phyloP scores from a whole-genome alignment of 352 stramenopile species.

The Globisporangium lucens region DNA sequence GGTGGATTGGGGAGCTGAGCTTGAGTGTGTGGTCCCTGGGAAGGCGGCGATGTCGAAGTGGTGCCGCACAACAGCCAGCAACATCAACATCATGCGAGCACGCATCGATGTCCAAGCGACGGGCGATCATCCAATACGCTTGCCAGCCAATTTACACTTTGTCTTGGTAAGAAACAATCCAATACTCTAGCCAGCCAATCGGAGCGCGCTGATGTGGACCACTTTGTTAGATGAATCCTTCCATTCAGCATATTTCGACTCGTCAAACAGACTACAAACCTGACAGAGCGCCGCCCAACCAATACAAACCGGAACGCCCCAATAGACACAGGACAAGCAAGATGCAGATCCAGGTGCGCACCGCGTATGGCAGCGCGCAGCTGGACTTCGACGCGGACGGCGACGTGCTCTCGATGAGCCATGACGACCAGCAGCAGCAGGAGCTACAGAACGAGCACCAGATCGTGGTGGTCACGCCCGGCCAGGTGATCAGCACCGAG shows the following conservation, averaged over 20 bases:
- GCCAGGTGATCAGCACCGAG: conserved; percentile 74
- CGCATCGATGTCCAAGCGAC: background rate
- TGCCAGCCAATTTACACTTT: background rate
- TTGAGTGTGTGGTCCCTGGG: background rate
- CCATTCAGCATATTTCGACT: background rate
- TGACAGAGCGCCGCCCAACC: background rate
- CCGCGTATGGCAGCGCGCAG: background rate
- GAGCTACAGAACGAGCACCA: conserved; percentile 34
- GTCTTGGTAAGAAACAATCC: too few species aligned
- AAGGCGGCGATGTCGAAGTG: conserved; percentile 13
- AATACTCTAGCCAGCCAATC: too few species aligned
- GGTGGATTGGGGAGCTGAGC: background rate
- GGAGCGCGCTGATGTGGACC: too few species aligned
- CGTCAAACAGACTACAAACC: background rate
- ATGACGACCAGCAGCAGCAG: conserved; percentile 3
- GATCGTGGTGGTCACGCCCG: conserved; percentile 69
- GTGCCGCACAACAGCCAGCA: conserved; percentile 2
- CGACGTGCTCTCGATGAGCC: conserved; percentile 15
- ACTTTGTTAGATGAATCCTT: too few species aligned
- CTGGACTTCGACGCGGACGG: conserved; percentile 9
- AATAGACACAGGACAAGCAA: background rate
- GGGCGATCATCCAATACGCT: conserved; percentile 6
- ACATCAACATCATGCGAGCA: conserved; percentile 13
- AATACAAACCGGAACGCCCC: background rate
- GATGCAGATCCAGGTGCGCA: conserved; percentile 24